Evolutionary conservation across 805 yeast species (phyloP).

Genomic region (Nakazawaea anatomiae): DNA sequence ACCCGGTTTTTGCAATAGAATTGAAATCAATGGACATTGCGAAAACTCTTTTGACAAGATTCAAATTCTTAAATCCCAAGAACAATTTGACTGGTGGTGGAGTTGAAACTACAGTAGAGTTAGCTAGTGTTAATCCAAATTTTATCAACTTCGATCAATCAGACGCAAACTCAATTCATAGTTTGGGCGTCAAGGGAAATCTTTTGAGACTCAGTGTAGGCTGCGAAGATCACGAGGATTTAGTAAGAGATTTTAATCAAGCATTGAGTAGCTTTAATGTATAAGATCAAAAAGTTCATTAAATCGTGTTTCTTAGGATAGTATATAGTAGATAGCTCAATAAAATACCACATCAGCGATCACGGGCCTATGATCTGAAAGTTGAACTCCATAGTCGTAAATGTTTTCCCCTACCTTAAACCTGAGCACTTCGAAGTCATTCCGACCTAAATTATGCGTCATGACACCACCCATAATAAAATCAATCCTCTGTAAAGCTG

Average conservation of each 20-base stretch:
- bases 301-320: too few relatives aligned
- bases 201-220: slow-evolving; percentile 48
- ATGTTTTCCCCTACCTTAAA: slow-evolving; percentile 30
- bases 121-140: slow-evolving; percentile 29
- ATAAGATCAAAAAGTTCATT: background rate
- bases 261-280: slow-evolving; percentile 25
- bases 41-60: slow-evolving; percentile 32
- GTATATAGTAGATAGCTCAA: background rate
- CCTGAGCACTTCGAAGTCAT: slow-evolving; percentile 18
- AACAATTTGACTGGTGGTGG: slow-evolving; percentile 42
- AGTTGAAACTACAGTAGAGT: slow-evolving; percentile 46
- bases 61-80: slow-evolving; percentile 44
- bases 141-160: slow-evolving; percentile 16
- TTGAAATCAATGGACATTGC: slow-evolving; percentile 31
- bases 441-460: background rate
- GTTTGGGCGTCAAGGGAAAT: slow-evolving; percentile 14
- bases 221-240: slow-evolving; percentile 45
- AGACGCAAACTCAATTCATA: slow-evolving; percentile 16
- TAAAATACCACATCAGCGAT: slow-evolving; percentile 27
- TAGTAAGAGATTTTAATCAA: slow-evolving; percentile 38
- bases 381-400: slow-evolving; percentile 26
- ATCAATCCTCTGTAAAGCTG: slow-evolving; percentile 29
- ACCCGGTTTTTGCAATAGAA: slow-evolving; percentile 44
- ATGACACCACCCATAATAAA: slow-evolving; percentile 27
- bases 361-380: slow-evolving; percentile 46